Base-by-base conservation (phyloP, 2,329 filamentous ascomycete genomes). In the Rosellinia necatrix region DNA sequence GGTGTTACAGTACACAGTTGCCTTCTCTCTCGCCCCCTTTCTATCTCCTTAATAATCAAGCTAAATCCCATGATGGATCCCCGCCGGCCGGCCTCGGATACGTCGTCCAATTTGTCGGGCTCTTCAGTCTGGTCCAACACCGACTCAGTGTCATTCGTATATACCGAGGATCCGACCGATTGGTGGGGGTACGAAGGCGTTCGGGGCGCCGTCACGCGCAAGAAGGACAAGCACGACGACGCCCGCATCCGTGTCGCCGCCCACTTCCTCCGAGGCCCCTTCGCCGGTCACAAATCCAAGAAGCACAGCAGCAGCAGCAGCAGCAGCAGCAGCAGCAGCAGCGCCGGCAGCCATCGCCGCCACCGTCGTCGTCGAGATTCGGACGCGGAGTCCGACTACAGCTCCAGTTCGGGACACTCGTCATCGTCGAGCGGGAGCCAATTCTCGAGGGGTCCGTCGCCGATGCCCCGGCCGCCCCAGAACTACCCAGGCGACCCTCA, bases 211-310 rank as follows among this genome's bases (percentile, higher is more conserved):
- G 69, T 71, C 5, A 70, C 64, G 13, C 67, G 68, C 21, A 58
- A 53, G 52, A 48, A 56, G n/a, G 64, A 67, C 56, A 60, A 56
- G 7, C 57, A 50, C 9, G 66, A 70, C 40, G 62, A 66, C 49
- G 40, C 22, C 12, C 62, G 65, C 47, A 29, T 56, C 13, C 64
- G 64, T 12, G 37, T 70, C 55, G 67, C 67, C 10, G 63, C 67
- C 4, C 69, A 71, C 58, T 44, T 71, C 27, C 55, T 70, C 27
- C 66, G 65, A 27, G 69, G 69, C 10, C 69, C 69, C 3, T 70
- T 71, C 42, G 69, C 68, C 9, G 61, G 60, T 35, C 48, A 53
- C 27, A 56, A 58, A 50, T 49, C 55, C 17, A 65, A 68, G 50
- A 67, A 65, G 46, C 46, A 60, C 37, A 47, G 57, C 41, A 51